Percentiles rank a stretch among this genome's conserved stretches.
These are phyloP conservation scores for Sinapis alba DNA, from an alignment of 441 rosid species.

Conservation along the genomic window DNA sequence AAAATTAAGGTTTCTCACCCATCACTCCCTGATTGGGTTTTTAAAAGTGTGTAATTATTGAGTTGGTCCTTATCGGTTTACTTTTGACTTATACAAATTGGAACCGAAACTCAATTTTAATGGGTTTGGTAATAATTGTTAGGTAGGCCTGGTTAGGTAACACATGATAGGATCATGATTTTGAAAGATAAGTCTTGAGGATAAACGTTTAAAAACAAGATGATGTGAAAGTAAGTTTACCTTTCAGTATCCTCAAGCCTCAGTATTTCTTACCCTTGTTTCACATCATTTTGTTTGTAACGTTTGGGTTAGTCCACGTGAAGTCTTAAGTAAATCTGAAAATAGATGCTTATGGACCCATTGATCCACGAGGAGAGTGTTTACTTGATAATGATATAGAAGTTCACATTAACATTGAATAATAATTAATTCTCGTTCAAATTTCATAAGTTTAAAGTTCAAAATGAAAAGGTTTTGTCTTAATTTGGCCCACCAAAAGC, in stretches of 20 bases:
- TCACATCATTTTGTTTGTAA: too few species aligned
- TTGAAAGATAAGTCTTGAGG: background rate
- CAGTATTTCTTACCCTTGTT: background rate
- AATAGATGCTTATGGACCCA: too few species aligned
- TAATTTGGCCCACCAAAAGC: conserved; percentile 32
- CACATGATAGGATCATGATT: background rate
- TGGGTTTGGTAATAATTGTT: background rate
- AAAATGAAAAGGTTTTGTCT: conserved; percentile 15
- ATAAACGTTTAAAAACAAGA: background rate
- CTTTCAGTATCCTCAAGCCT: background rate
- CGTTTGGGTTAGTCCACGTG: too few species aligned
- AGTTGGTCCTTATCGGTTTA: background rate
- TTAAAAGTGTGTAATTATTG: background rate
- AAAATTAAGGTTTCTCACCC: conserved; percentile 6
- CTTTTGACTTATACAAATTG: background rate
- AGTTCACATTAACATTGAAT: conserved; percentile 10
- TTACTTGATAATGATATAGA: background rate
- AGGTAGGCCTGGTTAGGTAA: background rate
- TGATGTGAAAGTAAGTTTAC: background rate
- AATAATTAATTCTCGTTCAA: conserved; percentile 35
- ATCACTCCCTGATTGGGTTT: conserved; percentile 1
- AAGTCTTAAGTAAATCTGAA: too few species aligned
- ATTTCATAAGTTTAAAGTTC: conserved; percentile 33
- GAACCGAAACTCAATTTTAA: background rate
- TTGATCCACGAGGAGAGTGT: background rate